Conservation (phyloP, 2,329 filamentous ascomycete species). For the Phoma sp. region DNA sequence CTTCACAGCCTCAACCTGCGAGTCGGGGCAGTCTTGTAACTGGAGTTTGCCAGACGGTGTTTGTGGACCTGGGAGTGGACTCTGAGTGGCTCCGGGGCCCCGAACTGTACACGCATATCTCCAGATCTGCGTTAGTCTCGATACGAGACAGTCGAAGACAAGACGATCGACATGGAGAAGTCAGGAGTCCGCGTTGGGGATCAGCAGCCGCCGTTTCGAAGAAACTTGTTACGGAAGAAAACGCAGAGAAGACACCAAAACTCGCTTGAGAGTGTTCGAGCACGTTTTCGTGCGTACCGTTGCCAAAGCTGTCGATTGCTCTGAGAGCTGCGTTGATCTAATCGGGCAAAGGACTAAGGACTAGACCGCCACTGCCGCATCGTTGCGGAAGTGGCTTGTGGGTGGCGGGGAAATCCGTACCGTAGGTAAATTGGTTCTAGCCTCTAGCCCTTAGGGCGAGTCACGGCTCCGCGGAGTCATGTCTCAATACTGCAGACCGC, state of each 20-base stretch:
- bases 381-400: conserved; percentile 10
- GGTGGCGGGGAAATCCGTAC: conserved; percentile 4
- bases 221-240: background rate
- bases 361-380: conserved; percentile 1
- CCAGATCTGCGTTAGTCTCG: background rate
- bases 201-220: conserved; percentile 1
- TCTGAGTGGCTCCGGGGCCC: background rate
- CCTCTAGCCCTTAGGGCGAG: background rate
- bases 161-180: conserved; percentile 7
- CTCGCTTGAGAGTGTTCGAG: background rate
- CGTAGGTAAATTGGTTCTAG: conserved; percentile 5
- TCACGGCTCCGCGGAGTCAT: background rate
- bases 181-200: background rate
- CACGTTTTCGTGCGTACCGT: background rate
- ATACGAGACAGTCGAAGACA: conserved; percentile 4
- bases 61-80: background rate
- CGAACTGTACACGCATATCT: background rate
- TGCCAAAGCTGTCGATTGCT: background rate
- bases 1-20: conserved; percentile 2
- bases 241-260: background rate
- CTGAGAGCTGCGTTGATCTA: background rate
- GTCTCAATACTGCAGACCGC: background rate
- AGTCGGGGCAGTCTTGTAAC: background rate
- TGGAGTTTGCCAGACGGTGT: background rate
- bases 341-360: background rate